Conservation (phyloP, 805 yeast genomes). For the Metschnikowia henanensis region DNA sequence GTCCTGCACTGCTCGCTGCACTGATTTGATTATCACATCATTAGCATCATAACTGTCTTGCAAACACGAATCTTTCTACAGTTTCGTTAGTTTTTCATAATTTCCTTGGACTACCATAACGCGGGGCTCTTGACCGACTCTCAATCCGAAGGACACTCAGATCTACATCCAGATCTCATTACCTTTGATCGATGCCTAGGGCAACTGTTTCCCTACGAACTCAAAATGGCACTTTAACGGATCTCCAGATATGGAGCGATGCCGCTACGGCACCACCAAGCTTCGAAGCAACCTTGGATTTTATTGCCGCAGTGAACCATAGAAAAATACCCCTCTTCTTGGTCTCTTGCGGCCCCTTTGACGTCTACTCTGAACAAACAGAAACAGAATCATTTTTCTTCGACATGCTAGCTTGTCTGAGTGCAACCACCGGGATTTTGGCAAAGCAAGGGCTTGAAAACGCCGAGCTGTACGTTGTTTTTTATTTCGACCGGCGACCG, state of each 20-base stretch:
- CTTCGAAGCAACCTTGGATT: not conserved
- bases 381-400: slow-evolving; percentile 16
- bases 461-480: slow-evolving; percentile 20
- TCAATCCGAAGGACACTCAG: no score
- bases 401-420: slow-evolving; percentile 4
- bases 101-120: no score
- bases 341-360: slow-evolving; percentile 18
- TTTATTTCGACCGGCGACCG: slow-evolving; percentile 22
- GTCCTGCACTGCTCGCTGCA: not conserved
- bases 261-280: not conserved
- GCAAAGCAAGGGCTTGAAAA: slow-evolving; percentile 8
- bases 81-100: no score
- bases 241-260: slow-evolving; percentile 18
- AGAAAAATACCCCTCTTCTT: slow-evolving; percentile 16
- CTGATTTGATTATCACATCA: no score
- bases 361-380: slow-evolving; percentile 14
- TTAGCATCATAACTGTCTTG: no score
- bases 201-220: slow-evolving; percentile 12
- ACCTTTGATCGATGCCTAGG: slow-evolving; percentile 11
- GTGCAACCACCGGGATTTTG: slow-evolving; percentile 10
- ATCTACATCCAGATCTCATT: not conserved
- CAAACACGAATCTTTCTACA: no score
- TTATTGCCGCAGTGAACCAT: slow-evolving; percentile 12
- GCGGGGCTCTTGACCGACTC: no score
- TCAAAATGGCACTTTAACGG: slow-evolving; percentile 5